Evolutionary conservation across 2,329 filamentous ascomycete species (phyloP), one percentile per base, ranked within the genome.

Genomic region (Cladophialophora psammophila): DNA sequence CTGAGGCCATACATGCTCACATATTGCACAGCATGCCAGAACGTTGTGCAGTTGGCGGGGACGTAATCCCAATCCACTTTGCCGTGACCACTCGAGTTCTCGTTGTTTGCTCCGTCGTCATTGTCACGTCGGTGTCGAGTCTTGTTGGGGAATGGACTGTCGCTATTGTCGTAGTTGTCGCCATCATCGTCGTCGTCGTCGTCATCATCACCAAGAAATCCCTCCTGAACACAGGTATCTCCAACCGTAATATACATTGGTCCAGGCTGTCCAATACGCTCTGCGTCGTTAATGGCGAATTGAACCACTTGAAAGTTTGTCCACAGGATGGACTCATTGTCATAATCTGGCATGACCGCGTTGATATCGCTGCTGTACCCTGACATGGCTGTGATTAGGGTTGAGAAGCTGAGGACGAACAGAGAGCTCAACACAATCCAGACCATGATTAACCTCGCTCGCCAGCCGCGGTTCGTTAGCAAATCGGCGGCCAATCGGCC

Each of bases 331-430:
- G 40, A 54, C 7, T 59, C 56, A 36, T 76, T 63, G 18, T 74
- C 71, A 7, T 66, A 64, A n/a, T 71, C 65, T 4, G 74, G 69
- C 31, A 76, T 62, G 9, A 72, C 71, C 2, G 70, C 61, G 26
- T 53, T 38, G 13, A 76, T 67, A 70, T 74, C 78, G 0, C 74
- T 70, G 42, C 76, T 75, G 61, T 79, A 80, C 6, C 78, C 78
- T 0, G 76, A 76, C 76, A 79, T 79, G 18, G 78, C 78, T 2
- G 73, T 75, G 1, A 78, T 63, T 3, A 78, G 69, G 26, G 76
- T 75, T 0, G 77, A 77, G 36, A 79, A 74, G 40, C 65, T 67
- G 3, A 79, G 60, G 8, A 79, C 74, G 40, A 77, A 78, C 3
- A 71, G 48, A 1, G 72, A 76, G 5, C 76, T 74, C 12, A 77